A percentile compares a stretch with the other conserved stretches of the same genome.
phyloP scores from a whole-genome alignment of 768 basidiomycete species.

The Nidula microcarpa region DNA sequence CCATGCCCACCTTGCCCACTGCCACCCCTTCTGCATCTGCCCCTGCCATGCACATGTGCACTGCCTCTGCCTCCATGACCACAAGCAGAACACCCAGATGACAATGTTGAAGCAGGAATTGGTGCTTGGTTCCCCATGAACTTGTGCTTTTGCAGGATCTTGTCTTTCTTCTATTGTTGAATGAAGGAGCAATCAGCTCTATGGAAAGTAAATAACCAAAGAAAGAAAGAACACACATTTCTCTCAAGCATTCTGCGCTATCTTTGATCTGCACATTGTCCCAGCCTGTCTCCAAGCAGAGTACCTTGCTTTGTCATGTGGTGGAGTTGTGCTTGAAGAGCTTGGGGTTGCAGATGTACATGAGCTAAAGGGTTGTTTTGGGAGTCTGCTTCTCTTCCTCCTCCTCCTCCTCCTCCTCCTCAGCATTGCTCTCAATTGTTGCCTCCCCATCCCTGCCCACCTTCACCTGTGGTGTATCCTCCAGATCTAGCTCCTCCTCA shows the following conservation, averaged over 20 bases:
- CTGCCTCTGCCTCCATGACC: no score
- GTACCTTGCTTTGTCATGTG: conserved; percentile 69
- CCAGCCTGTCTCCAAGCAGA: conserved; percentile 75
- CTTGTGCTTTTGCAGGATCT: conserved; percentile 71
- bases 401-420: no score
- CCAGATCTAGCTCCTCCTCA: no score
- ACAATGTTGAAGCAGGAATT: conserved; percentile 2
- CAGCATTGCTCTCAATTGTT: no score
- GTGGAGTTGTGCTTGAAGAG: conserved; percentile 74
- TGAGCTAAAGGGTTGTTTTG: no score
- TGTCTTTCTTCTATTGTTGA: conserved; percentile 67
- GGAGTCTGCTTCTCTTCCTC: no score
- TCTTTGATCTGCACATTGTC: conserved; percentile 87
- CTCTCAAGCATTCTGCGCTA: conserved; percentile 90
- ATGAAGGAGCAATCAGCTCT: background rate
- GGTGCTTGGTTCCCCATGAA: conserved; percentile 61
- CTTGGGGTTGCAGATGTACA: conserved; percentile 65
- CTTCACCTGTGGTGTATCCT: no score
- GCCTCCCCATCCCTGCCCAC: no score
- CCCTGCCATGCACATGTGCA: conserved; percentile 37
- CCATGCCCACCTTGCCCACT: no score
- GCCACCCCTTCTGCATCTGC: conserved; percentile 30
- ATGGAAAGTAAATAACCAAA: background rate
- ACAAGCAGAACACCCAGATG: conserved; percentile 5
- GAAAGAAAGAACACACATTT: conserved; percentile 56